Evolutionary conservation across 495 filamentous ascomycete genomes (phyloP), one percentile per base, ranked within the genome.

Genomic region (Hypoxylon cercidicola): DNA sequence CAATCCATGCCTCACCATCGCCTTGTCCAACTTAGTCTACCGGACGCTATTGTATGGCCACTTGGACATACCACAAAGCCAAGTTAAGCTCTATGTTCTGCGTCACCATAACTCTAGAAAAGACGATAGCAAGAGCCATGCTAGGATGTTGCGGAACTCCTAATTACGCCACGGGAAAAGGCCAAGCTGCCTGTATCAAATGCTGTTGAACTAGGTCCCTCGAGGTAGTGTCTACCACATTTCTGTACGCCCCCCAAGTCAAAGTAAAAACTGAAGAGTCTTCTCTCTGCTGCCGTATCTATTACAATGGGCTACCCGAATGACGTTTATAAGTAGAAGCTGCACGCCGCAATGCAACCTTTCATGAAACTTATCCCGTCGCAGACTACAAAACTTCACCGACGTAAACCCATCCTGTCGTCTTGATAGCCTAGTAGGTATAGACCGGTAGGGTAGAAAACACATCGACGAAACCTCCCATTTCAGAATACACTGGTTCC

Each of bases 401-500:
- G 18, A 59, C 59, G 49, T 28, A 49, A 43, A 37, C 25, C n/a
- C 19, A 4, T 28, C 20, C 39, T 55, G n/a, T 32, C 50, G 13
- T 43, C 47, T 28, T 39, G 52, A 13, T 54, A 43, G 35, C 43
- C 3, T 51, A 63, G 44, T 34, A 62, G 58, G 54, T 48, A 62
- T 37, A 25, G 45, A 46, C 60, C 19, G 37, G 21, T 40, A 58
- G 19, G 37, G 20, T 32, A 41, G 15, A 13, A 60, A 44, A 46
- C 43, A 51, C 65, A 39, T 23, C 60, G 39, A 44, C 30, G 47
- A 55, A 28, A 35, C 60, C 57, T 62, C 60, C 56, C 11, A 55
- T 60, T 67, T 63, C 65, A 69, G 61, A 74, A 72, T 72, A 74
- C 71, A 74, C 60, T 45, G 65, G 62, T 66, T 63, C 25, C 56